phyloP scores from a whole-genome alignment of 2,329 filamentous ascomycete species.

The Keithomyces neogunnii region DNA sequence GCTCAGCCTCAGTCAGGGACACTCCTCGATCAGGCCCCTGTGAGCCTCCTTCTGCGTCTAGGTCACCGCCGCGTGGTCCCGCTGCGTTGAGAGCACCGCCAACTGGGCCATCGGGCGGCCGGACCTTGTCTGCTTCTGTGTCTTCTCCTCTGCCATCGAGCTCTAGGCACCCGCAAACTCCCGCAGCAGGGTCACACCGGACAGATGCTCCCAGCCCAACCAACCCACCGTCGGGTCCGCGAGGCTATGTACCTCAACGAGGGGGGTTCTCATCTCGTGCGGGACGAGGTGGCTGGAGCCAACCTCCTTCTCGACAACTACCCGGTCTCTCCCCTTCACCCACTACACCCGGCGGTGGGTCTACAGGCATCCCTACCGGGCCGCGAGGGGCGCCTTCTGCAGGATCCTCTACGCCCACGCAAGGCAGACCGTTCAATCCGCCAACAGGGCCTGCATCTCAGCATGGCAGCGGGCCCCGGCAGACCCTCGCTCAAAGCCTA shows the following conservation, averaged over 20 bases:
- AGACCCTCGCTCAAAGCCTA: constrained; percentile 43
- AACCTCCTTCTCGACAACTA: constrained; percentile 23
- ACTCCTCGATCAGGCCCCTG: constrained; percentile 17
- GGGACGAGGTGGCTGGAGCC: constrained; percentile 37
- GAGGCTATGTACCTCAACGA: constrained; percentile 42
- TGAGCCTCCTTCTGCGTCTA: constrained; percentile 20
- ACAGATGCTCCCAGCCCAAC: constrained; percentile 36
- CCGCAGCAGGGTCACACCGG: constrained; percentile 22
- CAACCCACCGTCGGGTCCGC: constrained; percentile 44
- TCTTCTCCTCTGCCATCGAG: constrained; percentile 25
- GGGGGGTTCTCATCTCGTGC: constrained; percentile 37
- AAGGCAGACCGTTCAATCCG: constrained; percentile 44
- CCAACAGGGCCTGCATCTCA: constrained; percentile 45
- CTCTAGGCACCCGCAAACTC: constrained; percentile 25
- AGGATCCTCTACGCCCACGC: constrained; percentile 30
- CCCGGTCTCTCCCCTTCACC: constrained; percentile 28
- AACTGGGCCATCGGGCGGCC: constrained; percentile 29
- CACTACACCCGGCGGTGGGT: constrained; percentile 27
- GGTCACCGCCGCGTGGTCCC: constrained; percentile 47
- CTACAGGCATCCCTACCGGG: constrained; percentile 38
- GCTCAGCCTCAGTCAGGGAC: constrained; percentile 18
- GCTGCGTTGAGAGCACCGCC: constrained; percentile 44
- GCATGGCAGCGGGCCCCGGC: constrained; percentile 27
- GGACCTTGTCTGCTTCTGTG: constrained; percentile 30
- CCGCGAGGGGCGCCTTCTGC: constrained; percentile 28